Percentiles rank a stretch among this genome's conserved stretches.
Evolutionary conservation across 1,284 basidiomycete species (phyloP).

Genomic region (Farysia itapuensis): DNA sequence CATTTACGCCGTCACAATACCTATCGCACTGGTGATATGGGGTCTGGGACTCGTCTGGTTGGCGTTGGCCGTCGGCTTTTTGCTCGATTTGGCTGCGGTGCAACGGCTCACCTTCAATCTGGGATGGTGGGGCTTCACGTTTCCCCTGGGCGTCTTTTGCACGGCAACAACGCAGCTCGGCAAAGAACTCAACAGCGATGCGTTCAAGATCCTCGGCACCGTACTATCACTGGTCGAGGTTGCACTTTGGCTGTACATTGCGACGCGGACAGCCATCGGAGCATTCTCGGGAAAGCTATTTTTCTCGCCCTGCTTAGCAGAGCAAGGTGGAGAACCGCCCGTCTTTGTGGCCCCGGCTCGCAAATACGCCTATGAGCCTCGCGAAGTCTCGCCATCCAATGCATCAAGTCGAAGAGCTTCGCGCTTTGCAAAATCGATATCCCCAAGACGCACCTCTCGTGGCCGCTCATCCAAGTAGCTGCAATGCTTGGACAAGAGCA

Average conservation of each 20-base stretch:
- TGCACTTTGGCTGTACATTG: constrained; percentile 33
- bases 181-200: constrained; percentile 30
- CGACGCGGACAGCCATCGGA: constrained; percentile 13
- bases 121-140: constrained; percentile 49
- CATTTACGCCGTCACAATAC: constrained; percentile 29
- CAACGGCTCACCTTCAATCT: constrained; percentile 45
- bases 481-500: too few species aligned
- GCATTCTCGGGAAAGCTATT: constrained; percentile 28
- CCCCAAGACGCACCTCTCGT: too few species aligned
- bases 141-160: constrained; percentile 49
- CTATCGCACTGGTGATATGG: constrained; percentile 61
- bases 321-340: constrained; percentile 29
- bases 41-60: constrained; percentile 63
- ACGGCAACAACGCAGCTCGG: constrained; percentile 38
- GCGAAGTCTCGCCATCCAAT: too few species aligned
- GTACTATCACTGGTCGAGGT: constrained; percentile 35
- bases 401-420: too few species aligned
- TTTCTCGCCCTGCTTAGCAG: constrained; percentile 42
- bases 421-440: too few species aligned
- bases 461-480: too few species aligned
- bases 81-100: constrained; percentile 41
- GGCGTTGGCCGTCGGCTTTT: constrained; percentile 57
- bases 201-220: constrained; percentile 37
- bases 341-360: constrained; percentile 24
- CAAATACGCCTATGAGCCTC: constrained; percentile 34